Base-by-base conservation (phyloP, 805 yeast genomes). In the Jamesozyma piceae region DNA sequence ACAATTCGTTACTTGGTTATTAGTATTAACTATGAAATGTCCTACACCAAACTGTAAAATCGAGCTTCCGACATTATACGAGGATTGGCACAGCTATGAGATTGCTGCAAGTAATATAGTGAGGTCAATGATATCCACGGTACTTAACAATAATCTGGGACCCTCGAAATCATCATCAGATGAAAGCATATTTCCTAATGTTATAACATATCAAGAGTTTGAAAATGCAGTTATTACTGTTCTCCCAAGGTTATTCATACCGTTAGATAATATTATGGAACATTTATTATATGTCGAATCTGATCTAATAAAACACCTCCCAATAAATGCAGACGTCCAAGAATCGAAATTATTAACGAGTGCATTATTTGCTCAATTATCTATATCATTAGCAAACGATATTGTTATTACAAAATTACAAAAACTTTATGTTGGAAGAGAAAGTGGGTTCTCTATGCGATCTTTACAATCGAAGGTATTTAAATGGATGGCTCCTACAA, bases 401-500 rank as follows among this genome's bases (percentile, higher is more conserved):
- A 46, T 33, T 17, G 38, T 24, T 10, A 42, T 40, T 39, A 52
- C 35, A 36, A 49, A 44, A 38, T 49, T 42, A 48, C 49, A 63
- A 71, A 77, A 76, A 50, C 69, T 89, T 10, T 89, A 80, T 52
- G 68, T 72, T 8, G 96, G 94, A 0, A 66, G 86, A 9, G 81
- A 60, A 27, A 49, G 52, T 39, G 97, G 97, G 2, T 90, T 84
- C 58, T 85, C 95, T 0, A 85, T 89, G 73, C 66, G 95, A 26
- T 82, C 95, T 0, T 73, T 90, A 44, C 95, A 89, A 62, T 74
- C 81, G 43, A 85, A 80, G 48, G 82, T 82, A 0, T 77, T 86
- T 67, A 86, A 88, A 52, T 90, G 97, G 95, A 78, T 76, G 51
- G 92, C 95, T 0, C 95, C 96, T 0, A 76, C 95, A 0, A 58